These are phyloP conservation scores for Marasmius sp. DNA, from an alignment of 1,284 basidiomycete species.

Conservation along the genomic window DNA sequence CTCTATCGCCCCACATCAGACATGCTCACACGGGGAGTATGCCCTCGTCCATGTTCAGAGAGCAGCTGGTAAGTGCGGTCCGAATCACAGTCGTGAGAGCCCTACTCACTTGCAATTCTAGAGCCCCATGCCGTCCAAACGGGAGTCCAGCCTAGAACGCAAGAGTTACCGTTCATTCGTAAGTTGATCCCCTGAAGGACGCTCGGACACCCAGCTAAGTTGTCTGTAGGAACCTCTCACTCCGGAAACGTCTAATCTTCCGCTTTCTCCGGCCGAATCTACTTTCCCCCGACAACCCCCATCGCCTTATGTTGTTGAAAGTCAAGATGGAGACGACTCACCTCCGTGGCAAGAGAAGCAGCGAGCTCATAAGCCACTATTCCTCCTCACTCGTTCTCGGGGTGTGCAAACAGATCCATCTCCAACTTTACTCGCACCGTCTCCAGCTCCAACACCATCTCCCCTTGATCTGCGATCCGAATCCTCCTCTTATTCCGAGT, in stretches of 20 bases:
- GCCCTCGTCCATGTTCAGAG: slow-evolving; percentile 36
- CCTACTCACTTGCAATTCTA: neutral
- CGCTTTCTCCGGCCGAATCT: slow-evolving; percentile 58
- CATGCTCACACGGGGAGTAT: slow-evolving; percentile 40
- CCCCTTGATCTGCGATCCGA: slow-evolving; percentile 64
- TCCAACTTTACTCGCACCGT: slow-evolving; percentile 29
- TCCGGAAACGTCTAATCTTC: slow-evolving; percentile 55
- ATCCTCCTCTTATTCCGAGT: slow-evolving; percentile 64
- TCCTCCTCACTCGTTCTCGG: slow-evolving; percentile 62
- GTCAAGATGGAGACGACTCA: slow-evolving; percentile 42
- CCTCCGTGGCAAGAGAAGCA: slow-evolving; percentile 40
- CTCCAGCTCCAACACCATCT: slow-evolving; percentile 43
- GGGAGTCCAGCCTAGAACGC: slow-evolving; percentile 34
- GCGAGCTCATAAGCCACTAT: slow-evolving; percentile 45
- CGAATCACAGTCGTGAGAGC: neutral
- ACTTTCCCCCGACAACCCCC: slow-evolving; percentile 36
- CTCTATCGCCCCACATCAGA: slow-evolving; percentile 29
- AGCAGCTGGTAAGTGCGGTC: slow-evolving; percentile 18
- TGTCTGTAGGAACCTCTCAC: slow-evolving; percentile 56
- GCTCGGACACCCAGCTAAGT: neutral
- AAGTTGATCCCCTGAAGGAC: slow-evolving; percentile 16
- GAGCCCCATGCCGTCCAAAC: slow-evolving; percentile 16
- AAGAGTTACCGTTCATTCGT: slow-evolving; percentile 40
- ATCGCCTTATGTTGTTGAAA: slow-evolving; percentile 44
- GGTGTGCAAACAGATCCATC: slow-evolving; percentile 73